These are phyloP conservation scores for Neofusicoccum laricinum DNA, from an alignment of 2,329 filamentous ascomycete species.

Conservation along the genomic window DNA sequence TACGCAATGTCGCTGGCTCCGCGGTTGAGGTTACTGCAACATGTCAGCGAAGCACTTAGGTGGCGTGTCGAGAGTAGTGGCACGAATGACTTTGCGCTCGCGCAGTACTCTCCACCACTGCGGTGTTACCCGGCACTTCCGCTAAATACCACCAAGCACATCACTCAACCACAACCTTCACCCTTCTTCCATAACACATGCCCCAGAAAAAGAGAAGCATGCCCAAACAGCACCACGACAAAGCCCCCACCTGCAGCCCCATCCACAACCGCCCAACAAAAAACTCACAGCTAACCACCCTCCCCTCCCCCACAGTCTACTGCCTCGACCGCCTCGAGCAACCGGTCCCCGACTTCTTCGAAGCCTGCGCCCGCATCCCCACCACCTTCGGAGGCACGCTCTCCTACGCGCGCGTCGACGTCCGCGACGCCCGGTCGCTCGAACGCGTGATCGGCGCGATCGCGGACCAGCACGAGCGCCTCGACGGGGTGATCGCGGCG, in stretches of 20 bases:
- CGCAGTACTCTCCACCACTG: too few species aligned
- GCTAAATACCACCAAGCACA: too few species aligned
- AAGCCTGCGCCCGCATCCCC: constrained; percentile 59
- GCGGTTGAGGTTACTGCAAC: background rate
- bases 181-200: too few species aligned
- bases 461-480: constrained; percentile 62
- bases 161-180: too few species aligned
- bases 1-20: too few species aligned
- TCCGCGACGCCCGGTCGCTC: constrained; percentile 65
- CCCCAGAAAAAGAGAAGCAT: too few species aligned
- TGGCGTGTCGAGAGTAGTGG: too few species aligned
- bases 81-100: too few species aligned
- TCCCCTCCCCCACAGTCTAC: constrained; percentile 48
- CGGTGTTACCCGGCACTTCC: too few species aligned
- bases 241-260: background rate
- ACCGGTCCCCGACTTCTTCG: constrained; percentile 59
- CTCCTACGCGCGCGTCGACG: constrained; percentile 74
- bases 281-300: background rate
- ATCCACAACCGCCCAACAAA: background rate
- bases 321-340: constrained; percentile 59
- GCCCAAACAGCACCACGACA: too few species aligned
- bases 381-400: constrained; percentile 62
- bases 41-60: too few species aligned
- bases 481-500: constrained; percentile 75
- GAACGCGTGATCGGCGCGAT: constrained; percentile 66